phyloP scores from a whole-genome alignment of 129 eudicot genomes.

The Apium graveolens region DNA sequence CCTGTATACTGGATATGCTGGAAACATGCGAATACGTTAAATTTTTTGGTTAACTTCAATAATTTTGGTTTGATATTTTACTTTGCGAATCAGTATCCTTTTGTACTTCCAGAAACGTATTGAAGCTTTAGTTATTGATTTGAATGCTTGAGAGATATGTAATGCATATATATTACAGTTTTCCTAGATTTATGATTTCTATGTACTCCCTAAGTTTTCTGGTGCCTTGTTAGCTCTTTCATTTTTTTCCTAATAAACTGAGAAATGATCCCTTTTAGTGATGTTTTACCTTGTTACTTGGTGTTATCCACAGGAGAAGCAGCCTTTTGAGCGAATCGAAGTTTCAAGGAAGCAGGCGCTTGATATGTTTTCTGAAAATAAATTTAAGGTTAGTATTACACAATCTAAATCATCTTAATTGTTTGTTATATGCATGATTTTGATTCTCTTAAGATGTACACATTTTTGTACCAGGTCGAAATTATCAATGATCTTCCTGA shows the following conservation, averaged over 20 bases:
- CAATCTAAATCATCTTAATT: neutral
- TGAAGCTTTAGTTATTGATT: neutral
- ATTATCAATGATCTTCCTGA: constrained; percentile 84
- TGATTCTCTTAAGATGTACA: constrained; percentile 3
- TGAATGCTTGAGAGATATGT: neutral
- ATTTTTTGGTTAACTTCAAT: neutral
- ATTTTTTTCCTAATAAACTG: neutral
- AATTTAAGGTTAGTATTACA: constrained; percentile 55
- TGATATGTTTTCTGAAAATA: constrained; percentile 85
- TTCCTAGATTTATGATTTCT: neutral
- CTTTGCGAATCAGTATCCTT: neutral
- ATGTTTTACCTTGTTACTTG: neutral
- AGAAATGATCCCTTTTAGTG: neutral
- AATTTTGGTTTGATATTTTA: neutral
- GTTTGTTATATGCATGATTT: neutral
- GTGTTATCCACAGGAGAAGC: constrained; percentile 50
- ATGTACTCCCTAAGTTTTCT: neutral
- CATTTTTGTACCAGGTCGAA: constrained; percentile 51
- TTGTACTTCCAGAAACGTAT: neutral
- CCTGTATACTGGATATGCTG: neutral
- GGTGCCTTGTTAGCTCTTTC: neutral
- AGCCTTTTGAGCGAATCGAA: constrained; percentile 94
- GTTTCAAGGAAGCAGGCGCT: constrained; percentile 88
- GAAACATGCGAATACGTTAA: neutral
- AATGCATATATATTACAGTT: neutral